Base-by-base conservation (phyloP, 805 yeast species). In the Candida taoyuanica region DNA sequence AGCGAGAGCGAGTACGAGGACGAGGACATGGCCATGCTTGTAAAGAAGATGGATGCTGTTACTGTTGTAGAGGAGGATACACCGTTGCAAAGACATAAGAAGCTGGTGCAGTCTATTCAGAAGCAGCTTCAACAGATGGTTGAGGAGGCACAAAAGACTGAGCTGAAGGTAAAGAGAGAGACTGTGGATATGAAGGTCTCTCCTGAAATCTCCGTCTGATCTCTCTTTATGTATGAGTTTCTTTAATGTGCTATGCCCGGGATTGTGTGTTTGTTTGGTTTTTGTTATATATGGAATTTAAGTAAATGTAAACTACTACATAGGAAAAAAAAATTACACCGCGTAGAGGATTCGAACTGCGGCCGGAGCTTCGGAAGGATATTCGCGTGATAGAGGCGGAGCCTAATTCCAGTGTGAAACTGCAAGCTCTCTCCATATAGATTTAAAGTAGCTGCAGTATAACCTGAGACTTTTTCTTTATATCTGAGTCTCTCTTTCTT, bases 1-100 rank as follows among this genome's bases (percentile, higher is more conserved):
- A 37, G 40, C 17, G 52, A 43, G 30, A 35, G 44, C 23, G 52
- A 48, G 32, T 43, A 44, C 20, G 44, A 40, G 27, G 50, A 44
- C 24, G 52, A 46, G 24, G 43, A 33, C 19, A 14, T 33, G 29
- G 47, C 41, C 9, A 8, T 9, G 33, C 20, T 37, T 40, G 35
- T 27, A 26, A 44, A 30, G 18, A 39, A 33, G 44, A 43, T 44
- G 48, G 40, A 36, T 27, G 29, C 36, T 7, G 23, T 25, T 12
- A 33, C 23, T 5, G 29, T 24, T n/a, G 44, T 34, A 19, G 40
- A 20, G 37, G 39, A 29, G 24, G 11, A 11, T 31, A n/a, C n/a
- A n/a, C 35, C 37, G 7, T 18, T 30, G 13, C 38, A 5, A 17
- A 50, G 52, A 47, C 59, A 55, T 21, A 48, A 43, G 29, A 17